These are phyloP conservation scores for Hanseniaspora valbyensis DNA, from an alignment of 805 yeast species.

Conservation along the genomic window DNA sequence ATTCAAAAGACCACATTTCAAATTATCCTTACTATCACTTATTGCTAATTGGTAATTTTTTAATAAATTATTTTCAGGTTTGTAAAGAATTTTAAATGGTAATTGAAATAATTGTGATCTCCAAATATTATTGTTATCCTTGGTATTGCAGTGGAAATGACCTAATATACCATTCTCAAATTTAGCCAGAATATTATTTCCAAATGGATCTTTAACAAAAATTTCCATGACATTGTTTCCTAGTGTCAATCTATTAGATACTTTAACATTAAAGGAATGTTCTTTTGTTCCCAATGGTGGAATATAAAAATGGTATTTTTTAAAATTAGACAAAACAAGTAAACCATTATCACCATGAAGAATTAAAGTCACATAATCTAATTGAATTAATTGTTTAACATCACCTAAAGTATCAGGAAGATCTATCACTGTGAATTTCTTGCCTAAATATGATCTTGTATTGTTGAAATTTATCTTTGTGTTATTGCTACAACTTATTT, in stretches of 20 bases:
- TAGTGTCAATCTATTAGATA: conserved; percentile 18
- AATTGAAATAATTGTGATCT: conserved; percentile 33
- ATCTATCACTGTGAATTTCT: conserved; percentile 20
- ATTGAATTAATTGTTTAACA: conserved; percentile 48
- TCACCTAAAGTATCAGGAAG: conserved; percentile 20
- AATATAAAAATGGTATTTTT: conserved; percentile 42
- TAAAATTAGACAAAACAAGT: conserved; percentile 48
- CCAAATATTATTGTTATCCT: conserved; percentile 23
- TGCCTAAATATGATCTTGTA: conserved; percentile 30
- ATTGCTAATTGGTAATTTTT: conserved; percentile 48
- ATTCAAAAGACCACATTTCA: conserved; percentile 11
- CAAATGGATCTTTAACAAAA: conserved; percentile 27
- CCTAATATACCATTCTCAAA: conserved; percentile 53
- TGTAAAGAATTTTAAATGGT: conserved; percentile 48
- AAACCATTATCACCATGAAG: conserved; percentile 48
- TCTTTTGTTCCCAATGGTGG: conserved; percentile 22
- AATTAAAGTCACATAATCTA: conserved; percentile 61
- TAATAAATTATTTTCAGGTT: conserved; percentile 43
- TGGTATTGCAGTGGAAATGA: conserved; percentile 20
- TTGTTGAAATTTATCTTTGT: conserved; percentile 32
- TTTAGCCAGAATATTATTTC: conserved; percentile 38
- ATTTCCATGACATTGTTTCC: conserved; percentile 26
- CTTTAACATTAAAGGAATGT: conserved; percentile 22
- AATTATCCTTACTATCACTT: conserved; percentile 38
- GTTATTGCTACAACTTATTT: conserved; percentile 33